These are phyloP conservation scores for Candida sp. DNA, from an alignment of 1,139 yeast genomes.

Conservation along the genomic window DNA sequence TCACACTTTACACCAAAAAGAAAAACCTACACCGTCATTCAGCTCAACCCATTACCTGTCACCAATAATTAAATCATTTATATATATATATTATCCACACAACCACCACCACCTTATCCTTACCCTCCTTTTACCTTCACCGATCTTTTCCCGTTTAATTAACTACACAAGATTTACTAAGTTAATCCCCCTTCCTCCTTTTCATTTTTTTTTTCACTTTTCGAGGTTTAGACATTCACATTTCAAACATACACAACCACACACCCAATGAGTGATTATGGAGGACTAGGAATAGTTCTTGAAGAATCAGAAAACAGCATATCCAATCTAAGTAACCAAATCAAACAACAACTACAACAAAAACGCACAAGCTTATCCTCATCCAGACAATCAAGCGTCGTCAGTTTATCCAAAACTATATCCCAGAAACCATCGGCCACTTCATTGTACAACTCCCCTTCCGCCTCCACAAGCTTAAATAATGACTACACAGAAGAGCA, in stretches of 20 bases:
- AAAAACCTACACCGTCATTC: neutral
- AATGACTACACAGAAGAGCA: neutral
- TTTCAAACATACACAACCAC: neutral
- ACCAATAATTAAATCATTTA: neutral
- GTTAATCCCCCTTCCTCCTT: neutral
- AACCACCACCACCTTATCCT: no score
- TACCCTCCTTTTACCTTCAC: no score
- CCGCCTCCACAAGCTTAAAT: neutral
- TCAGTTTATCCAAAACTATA: conserved; percentile 7
- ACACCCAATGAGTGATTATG: conserved; percentile 15
- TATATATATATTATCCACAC: neutral
- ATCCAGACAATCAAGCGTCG: conserved; percentile 9
- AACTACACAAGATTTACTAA: neutral
- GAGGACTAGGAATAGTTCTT: conserved; percentile 36
- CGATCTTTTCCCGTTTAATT: neutral
- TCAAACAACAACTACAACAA: conserved; percentile 6
- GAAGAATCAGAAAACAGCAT: conserved; percentile 23
- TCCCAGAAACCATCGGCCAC: conserved; percentile 7
- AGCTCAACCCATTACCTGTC: neutral
- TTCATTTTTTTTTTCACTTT: neutral
- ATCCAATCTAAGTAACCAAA: conserved; percentile 3
- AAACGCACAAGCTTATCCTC: conserved; percentile 4
- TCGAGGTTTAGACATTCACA: neutral
- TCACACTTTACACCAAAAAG: neutral
- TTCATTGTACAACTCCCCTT: conserved; percentile 2